These are phyloP conservation scores for Sideroxylon spinosum DNA, from an alignment of 179 eudicot genomes.

Conservation along the genomic window DNA sequence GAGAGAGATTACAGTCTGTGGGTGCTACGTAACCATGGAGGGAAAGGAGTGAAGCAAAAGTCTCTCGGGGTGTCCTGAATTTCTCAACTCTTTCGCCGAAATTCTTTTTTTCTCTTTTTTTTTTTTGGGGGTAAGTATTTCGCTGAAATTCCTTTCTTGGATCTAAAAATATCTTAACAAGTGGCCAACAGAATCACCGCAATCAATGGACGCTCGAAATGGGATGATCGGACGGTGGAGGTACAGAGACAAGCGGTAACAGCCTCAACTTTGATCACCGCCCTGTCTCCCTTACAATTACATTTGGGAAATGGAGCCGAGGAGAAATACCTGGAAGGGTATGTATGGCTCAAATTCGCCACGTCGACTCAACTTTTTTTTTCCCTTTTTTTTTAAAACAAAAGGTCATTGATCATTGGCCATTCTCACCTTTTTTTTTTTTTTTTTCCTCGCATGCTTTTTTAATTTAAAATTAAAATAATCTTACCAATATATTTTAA, in stretches of 20 bases:
- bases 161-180: neutral
- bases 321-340: slow-evolving; percentile 18
- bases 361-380: slow-evolving; percentile 11
- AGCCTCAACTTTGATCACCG: neutral
- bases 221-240: neutral
- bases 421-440: neutral
- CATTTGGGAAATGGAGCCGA: neutral
- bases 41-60: neutral
- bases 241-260: neutral
- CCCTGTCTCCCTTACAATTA: neutral
- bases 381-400: slow-evolving; percentile 9
- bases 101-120: too few species aligned
- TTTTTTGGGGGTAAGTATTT: too few species aligned
- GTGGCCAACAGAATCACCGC: neutral
- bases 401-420: slow-evolving; percentile 21
- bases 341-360: slow-evolving; percentile 29
- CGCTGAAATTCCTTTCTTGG: neutral
- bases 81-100: too few species aligned
- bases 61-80: too few species aligned
- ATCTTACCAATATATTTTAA: too few species aligned
- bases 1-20: too few species aligned
- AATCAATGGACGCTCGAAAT: neutral
- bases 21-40: too few species aligned
- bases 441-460: neutral
- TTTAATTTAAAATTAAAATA: too few species aligned